Evolutionary conservation across 768 basidiomycete species (phyloP).

Genomic region (Trichaptum fuscoviolaceum): DNA sequence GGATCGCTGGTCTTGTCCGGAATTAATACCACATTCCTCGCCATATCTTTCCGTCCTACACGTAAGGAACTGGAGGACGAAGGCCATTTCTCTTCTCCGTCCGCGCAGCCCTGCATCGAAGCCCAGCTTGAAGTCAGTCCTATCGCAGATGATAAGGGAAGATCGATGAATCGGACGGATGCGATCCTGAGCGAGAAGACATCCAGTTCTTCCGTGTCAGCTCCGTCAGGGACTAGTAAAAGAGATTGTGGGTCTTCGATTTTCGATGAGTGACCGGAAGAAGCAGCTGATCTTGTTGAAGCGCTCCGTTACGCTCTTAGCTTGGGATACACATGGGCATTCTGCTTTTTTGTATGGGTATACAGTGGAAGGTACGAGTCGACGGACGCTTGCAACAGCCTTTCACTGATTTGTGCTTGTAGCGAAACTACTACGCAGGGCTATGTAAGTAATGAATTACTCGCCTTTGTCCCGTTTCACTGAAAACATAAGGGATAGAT

Average conservation of each 20-base stretch:
- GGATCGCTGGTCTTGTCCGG: constrained; percentile 48
- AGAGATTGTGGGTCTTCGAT: background rate
- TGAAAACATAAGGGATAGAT: constrained; percentile 30
- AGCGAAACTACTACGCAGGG: constrained; percentile 50
- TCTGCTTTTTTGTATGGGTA: constrained; percentile 37
- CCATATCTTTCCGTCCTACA: constrained; percentile 43
- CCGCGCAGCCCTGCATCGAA: background rate
- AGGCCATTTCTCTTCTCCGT: background rate
- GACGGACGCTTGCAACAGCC: no score
- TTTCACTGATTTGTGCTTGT: background rate
- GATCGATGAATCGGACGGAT: background rate
- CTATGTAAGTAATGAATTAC: constrained; percentile 33
- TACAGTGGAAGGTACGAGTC: constrained; percentile 48
- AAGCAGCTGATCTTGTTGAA: background rate
- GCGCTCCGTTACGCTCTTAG: constrained; percentile 31
- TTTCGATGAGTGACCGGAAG: background rate
- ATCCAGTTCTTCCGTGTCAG: background rate
- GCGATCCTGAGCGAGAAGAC: background rate
- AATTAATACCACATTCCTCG: constrained; percentile 35
- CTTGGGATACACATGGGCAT: constrained; percentile 42
- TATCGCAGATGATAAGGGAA: background rate
- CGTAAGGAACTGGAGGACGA: constrained; percentile 35
- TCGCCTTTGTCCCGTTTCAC: background rate
- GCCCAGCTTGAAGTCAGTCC: background rate
- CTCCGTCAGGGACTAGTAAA: background rate